phyloP scores from a whole-genome alignment of 1,139 yeast species.

The Suhomyces bolitotheri region DNA sequence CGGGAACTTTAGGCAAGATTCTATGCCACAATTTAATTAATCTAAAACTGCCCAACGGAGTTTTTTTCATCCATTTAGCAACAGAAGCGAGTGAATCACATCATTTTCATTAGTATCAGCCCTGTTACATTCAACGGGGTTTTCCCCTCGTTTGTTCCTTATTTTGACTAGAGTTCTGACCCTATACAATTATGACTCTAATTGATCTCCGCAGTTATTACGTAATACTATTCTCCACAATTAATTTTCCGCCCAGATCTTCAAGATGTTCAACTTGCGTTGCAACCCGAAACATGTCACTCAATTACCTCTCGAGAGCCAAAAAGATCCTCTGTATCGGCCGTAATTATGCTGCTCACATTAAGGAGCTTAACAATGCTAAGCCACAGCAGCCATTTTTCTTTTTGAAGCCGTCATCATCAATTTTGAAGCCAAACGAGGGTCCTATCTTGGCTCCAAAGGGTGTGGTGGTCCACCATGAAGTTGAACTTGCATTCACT shows the following conservation, averaged over 20 bases:
- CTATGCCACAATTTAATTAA: too few species aligned
- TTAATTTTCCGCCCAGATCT: neutral
- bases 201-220: too few species aligned
- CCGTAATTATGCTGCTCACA: slow-evolving; percentile 93
- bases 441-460: slow-evolving; percentile 85
- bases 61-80: too few species aligned
- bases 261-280: too few species aligned
- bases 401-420: slow-evolving; percentile 81
- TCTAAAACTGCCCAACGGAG: too few species aligned
- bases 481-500: slow-evolving; percentile 84
- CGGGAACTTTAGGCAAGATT: too few species aligned
- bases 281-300: slow-evolving; percentile 58
- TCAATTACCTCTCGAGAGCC: slow-evolving; percentile 62
- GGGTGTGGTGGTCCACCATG: slow-evolving; percentile 85
- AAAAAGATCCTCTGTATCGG: slow-evolving; percentile 92
- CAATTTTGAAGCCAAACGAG: slow-evolving; percentile 56
- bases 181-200: too few species aligned
- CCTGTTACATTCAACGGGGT: too few species aligned
- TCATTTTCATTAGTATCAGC: too few species aligned
- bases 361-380: slow-evolving; percentile 80
- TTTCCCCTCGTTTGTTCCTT: too few species aligned
- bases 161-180: too few species aligned
- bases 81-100: too few species aligned
- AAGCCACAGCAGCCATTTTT: slow-evolving; percentile 85
- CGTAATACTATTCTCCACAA: neutral